Evolutionary conservation across 495 filamentous ascomycete genomes (phyloP).

Genomic region (Penicillium atrosanguineum): DNA sequence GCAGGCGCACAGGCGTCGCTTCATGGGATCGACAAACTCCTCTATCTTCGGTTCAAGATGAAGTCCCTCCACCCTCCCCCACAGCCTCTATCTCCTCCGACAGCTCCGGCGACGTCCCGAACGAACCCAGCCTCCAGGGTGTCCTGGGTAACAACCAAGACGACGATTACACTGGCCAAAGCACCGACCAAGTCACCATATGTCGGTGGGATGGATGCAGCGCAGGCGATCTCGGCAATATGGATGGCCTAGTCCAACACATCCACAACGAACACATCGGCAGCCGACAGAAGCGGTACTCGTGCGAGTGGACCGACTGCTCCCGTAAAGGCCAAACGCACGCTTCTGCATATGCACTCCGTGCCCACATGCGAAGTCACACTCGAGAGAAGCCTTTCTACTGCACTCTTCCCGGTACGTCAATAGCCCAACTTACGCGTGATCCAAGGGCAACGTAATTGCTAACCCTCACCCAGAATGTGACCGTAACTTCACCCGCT

Average conservation of each 20-base stretch:
- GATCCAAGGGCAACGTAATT: not conserved
- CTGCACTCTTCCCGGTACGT: slow-evolving; percentile 84
- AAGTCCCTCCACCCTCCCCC: slow-evolving; percentile 40
- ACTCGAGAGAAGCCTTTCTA: slow-evolving; percentile 98
- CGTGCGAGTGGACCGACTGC: slow-evolving; percentile 94
- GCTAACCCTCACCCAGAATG: slow-evolving; percentile 63
- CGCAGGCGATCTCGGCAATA: slow-evolving; percentile 78
- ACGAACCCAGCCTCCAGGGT: slow-evolving; percentile 41
- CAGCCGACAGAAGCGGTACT: slow-evolving; percentile 77
- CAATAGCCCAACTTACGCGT: not conserved
- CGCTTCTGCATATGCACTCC: slow-evolving; percentile 90
- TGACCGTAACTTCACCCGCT: slow-evolving; percentile 94
- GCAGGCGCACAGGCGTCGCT: slow-evolving; percentile 48
- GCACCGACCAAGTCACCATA: slow-evolving; percentile 77
- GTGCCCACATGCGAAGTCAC: slow-evolving; percentile 96
- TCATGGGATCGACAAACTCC: slow-evolving; percentile 52
- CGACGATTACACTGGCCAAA: slow-evolving; percentile 74
- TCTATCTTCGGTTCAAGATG: slow-evolving; percentile 41
- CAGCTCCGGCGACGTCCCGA: slow-evolving; percentile 73
- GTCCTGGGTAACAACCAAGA: slow-evolving; percentile 58
- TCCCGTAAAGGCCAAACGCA: slow-evolving; percentile 82
- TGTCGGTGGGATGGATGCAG: slow-evolving; percentile 89
- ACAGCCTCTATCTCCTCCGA: slow-evolving; percentile 75
- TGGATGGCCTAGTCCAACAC: slow-evolving; percentile 90
- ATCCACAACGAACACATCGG: slow-evolving; percentile 93